phyloP scores from a whole-genome alignment of 139 green algal species.

The Spirogloea muscicola region DNA sequence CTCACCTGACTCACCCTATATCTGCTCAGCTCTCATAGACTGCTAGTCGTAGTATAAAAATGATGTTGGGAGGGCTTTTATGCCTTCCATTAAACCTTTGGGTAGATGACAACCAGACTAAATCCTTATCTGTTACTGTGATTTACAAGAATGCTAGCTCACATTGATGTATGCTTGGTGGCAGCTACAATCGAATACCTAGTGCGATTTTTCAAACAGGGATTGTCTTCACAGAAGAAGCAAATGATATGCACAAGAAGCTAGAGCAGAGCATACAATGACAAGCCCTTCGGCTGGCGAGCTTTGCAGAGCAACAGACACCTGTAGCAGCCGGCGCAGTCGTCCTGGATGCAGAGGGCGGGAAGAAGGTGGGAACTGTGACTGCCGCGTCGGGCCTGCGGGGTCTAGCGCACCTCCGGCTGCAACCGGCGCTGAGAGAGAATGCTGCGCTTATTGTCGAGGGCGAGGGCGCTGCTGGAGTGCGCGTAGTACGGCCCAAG shows the following conservation, averaged over 20 bases:
- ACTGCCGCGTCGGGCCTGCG: background rate
- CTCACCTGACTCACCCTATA: background rate
- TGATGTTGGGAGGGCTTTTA: background rate
- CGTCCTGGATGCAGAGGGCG: background rate
- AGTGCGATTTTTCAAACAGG: background rate
- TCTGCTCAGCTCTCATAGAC: background rate
- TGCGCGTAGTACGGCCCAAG: slow-evolving; percentile 2
- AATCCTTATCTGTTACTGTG: background rate
- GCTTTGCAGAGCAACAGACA: slow-evolving; percentile 8
- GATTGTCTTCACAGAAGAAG: background rate
- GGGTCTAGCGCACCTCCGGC: slow-evolving; percentile 22
- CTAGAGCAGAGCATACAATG: no score
- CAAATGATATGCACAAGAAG: no score
- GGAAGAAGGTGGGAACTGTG: slow-evolving; percentile 31
- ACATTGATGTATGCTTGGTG: no score
- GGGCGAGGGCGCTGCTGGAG: background rate
- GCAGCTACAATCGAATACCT: background rate
- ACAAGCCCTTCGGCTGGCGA: no score
- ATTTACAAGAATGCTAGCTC: background rate
- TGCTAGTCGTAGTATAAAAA: background rate
- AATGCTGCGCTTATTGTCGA: slow-evolving; percentile 16
- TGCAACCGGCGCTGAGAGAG: slow-evolving; percentile 20
- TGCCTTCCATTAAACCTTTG: background rate
- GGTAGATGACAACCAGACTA: background rate
- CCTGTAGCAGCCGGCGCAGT: slow-evolving; percentile 7